Base-by-base conservation (phyloP, 1,139 yeast species). In the Diutina mesorugosa region DNA sequence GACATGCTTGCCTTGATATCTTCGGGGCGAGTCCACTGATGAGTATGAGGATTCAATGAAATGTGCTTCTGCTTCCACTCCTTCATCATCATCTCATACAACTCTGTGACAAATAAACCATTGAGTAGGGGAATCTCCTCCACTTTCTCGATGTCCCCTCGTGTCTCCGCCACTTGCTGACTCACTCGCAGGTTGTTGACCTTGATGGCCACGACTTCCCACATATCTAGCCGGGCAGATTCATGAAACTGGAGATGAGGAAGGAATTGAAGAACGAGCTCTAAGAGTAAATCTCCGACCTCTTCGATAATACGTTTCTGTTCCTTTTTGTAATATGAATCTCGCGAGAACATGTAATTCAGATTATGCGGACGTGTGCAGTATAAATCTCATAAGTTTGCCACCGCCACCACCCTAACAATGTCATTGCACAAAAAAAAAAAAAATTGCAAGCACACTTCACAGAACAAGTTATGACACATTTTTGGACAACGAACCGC, bases 171-270 rank as follows among this genome's bases (percentile, higher is more conserved):
- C 41, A 32, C 35, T 16, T 16, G 14, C 12, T 50, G n/a, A n/a
- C 7, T 32, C 12, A 50, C n/a, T 7, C 45, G 21, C 29, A n/a
- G 53, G 45, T 50, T 50, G 10, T 50, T 50, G 26, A 50, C 18
- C 21, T 50, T 50, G 6, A 50, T 50, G 26, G 53, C 53, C 29
- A 50, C 53, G 4, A 50, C 29, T n/a, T 50, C 53, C 53, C 53
- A 50, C 53, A 50, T 50, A 30, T 50, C 53, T 29, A 29, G 29
- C 12, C 45, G 41, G 28, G 16, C 35, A 4, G 28, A n/a, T 12
- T 50, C 45, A 9, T 32, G 10, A 12, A 32, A 32, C 26, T 50
- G 53, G 45, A 50, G 53, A 32, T 50, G 53, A 18, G 53, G 53
- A 32, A 50, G 53, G 12, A 50, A 50, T n/a, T 50, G 53, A 29